Percentiles rank a stretch among this genome's conserved stretches.
Conservation (phyloP, 495 filamentous ascomycete genomes). For the Evernia prunastri region DNA sequence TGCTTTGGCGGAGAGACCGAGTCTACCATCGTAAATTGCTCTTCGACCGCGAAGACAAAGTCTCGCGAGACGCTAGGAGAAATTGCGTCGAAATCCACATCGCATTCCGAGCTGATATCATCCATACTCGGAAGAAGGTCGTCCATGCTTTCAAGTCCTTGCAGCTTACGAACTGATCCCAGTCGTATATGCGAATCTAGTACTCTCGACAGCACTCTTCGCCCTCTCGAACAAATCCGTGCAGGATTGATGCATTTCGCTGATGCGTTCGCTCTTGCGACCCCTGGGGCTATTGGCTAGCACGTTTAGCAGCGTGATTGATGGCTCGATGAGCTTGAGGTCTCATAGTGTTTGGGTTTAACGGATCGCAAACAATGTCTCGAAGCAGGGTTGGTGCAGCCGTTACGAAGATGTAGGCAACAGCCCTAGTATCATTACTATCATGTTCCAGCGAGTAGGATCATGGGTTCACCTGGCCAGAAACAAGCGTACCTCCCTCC, state of each 20-base stretch:
- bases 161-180: neutral
- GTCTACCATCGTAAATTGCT: neutral
- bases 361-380: neutral
- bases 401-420: neutral
- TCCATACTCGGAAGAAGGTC: neutral
- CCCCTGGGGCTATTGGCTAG: neutral
- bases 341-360: neutral
- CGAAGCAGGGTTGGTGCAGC: neutral
- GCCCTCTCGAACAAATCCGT: constrained; percentile 1
- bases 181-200: neutral
- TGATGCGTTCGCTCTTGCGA: neutral
- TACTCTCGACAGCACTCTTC: neutral
- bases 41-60: neutral
- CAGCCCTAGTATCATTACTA: neutral
- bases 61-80: neutral
- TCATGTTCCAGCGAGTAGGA: neutral
- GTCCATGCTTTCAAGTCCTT: neutral
- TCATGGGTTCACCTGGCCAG: neutral
- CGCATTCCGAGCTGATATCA: neutral
- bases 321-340: neutral
- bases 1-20: no score
- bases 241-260: neutral
- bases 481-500: neutral
- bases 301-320: neutral
- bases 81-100: neutral